Evolutionary conservation across 176 grass and related monocot species (phyloP).

Genomic region (Luzula sylvatica): DNA sequence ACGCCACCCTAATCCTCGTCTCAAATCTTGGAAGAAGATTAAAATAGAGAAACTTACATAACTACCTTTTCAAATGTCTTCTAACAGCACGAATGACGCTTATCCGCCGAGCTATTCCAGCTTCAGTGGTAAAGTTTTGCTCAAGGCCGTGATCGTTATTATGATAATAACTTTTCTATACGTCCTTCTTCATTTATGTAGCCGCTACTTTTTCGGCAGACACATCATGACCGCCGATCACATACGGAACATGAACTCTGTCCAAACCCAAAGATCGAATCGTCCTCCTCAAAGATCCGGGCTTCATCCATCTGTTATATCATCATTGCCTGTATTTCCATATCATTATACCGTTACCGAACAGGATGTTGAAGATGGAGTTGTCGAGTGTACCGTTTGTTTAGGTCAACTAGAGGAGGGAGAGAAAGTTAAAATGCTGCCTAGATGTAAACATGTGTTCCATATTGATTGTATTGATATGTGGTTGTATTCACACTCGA

Average conservation of each 20-base stretch:
- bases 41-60: background rate
- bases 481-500: conserved; percentile 42
- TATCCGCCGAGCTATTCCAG: background rate
- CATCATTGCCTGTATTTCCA: conserved; percentile 28
- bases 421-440: conserved; percentile 42
- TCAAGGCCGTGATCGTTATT: conserved; percentile 24
- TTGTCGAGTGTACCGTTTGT: conserved; percentile 43
- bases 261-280: background rate
- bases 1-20: background rate
- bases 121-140: conserved; percentile 26
- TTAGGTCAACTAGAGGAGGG: conserved; percentile 46
- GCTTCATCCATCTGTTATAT: conserved; percentile 30
- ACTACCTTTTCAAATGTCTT: conserved; percentile 18
- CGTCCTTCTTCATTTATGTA: conserved; percentile 22
- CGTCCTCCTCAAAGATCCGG: background rate
- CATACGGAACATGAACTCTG: background rate
- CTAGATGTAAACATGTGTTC: conserved; percentile 46
- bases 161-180: conserved; percentile 21
- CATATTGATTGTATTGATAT: conserved; percentile 61
- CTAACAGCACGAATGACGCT: background rate
- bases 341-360: conserved; percentile 9
- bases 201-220: conserved; percentile 6
- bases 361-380: background rate
- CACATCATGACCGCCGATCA: background rate
- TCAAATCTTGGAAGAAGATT: background rate